Percentiles rank a stretch among this genome's conserved stretches.
phyloP scores from a whole-genome alignment of 148 eudicot species.

The Chenopodium quinoa region DNA sequence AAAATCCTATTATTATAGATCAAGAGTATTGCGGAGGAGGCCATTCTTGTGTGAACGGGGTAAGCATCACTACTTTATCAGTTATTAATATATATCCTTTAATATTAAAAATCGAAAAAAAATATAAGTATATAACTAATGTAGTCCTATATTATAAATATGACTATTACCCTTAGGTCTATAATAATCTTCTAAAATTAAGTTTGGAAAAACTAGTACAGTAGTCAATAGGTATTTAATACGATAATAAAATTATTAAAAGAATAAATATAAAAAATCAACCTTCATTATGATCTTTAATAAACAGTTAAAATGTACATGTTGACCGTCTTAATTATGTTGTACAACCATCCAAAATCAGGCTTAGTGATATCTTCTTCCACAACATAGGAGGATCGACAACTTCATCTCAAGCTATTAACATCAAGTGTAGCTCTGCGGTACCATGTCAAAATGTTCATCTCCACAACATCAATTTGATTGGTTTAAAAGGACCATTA shows the following conservation, averaged over 20 bases:
- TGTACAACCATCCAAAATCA: slow-evolving; percentile 31
- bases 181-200: too few relatives aligned
- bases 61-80: neutral
- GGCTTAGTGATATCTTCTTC: slow-evolving; percentile 34
- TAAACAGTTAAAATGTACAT: too few relatives aligned
- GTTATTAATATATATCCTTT: neutral
- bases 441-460: slow-evolving; percentile 37
- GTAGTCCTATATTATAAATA: too few relatives aligned
- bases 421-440: slow-evolving; percentile 32
- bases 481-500: slow-evolving; percentile 15
- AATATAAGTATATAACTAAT: too few relatives aligned
- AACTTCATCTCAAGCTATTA: slow-evolving; percentile 22
- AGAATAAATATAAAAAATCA: too few relatives aligned
- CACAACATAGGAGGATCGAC: slow-evolving; percentile 33
- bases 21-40: slow-evolving; percentile 40
- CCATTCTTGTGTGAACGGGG: slow-evolving; percentile 27
- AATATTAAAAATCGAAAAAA: too few relatives aligned
- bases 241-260: too few relatives aligned
- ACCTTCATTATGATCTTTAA: too few relatives aligned
- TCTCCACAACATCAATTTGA: slow-evolving; percentile 26
- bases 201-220: too few relatives aligned
- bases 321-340: neutral
- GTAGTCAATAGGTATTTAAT: too few relatives aligned
- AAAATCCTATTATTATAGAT: slow-evolving; percentile 41
- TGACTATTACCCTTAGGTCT: too few relatives aligned